Percentiles rank a stretch among this genome's conserved stretches.
Conservation (phyloP, 2,329 filamentous ascomycete genomes). For the Colletotrichum eremochloae region DNA sequence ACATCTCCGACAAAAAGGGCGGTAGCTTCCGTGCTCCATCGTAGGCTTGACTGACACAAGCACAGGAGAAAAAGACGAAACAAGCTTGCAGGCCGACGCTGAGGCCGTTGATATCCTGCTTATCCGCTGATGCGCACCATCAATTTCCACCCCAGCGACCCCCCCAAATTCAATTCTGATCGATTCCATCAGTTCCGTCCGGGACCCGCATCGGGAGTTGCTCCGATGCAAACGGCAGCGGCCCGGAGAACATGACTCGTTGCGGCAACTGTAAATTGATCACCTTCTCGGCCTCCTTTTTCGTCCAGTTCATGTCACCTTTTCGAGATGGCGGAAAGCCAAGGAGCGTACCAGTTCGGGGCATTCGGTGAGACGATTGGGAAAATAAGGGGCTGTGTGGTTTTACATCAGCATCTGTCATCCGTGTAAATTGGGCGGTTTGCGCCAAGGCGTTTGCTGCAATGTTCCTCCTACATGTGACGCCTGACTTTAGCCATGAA, state of each 20-base stretch:
- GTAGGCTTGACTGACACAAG: not conserved
- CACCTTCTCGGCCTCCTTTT: conserved; percentile 9
- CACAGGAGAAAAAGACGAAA: not conserved
- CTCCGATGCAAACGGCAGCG: conserved; percentile 30
- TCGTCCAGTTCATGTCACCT: not conserved
- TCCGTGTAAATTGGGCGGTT: not conserved
- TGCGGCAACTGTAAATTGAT: conserved; percentile 29
- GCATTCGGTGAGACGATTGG: not conserved
- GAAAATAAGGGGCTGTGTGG: not conserved
- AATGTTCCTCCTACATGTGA: conserved; percentile 1
- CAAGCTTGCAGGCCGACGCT: not conserved
- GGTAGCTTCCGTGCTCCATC: not conserved
- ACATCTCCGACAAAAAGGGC: not conserved
- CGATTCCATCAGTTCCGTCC: not conserved
- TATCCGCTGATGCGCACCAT: not conserved
- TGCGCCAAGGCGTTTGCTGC: not conserved
- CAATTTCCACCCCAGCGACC: not conserved
- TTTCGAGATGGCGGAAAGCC: not conserved
- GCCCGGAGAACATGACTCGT: conserved; percentile 36
- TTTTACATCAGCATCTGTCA: conserved; percentile 42
- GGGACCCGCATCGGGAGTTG: conserved; percentile 22
- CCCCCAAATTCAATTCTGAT: not conserved
- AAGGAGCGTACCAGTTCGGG: not conserved
- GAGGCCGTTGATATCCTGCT: not conserved
- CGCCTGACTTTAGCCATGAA: conserved; percentile 29